Conservation (phyloP, 495 filamentous ascomycete genomes). For the Hypomontagnella submonticulosa region DNA sequence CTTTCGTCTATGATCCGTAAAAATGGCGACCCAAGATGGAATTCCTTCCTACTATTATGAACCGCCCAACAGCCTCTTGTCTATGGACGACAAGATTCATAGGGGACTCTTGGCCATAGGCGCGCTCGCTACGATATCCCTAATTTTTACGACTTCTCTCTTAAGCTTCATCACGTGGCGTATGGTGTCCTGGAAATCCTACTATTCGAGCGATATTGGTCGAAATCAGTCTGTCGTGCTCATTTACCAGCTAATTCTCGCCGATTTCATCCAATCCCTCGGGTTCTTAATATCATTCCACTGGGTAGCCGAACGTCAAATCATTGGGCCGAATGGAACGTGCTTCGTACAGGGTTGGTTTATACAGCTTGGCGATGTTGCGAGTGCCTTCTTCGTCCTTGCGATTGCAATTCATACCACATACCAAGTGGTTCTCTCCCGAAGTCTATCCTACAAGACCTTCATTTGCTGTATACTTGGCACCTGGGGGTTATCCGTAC, state of each 20-base stretch:
- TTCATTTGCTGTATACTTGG: slow-evolving; percentile 59
- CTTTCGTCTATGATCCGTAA: background rate
- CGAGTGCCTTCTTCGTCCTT: slow-evolving; percentile 70
- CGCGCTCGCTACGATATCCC: slow-evolving; percentile 59
- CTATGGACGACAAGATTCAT: slow-evolving; percentile 14
- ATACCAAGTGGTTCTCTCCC: slow-evolving; percentile 61
- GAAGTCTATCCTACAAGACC: slow-evolving; percentile 55
- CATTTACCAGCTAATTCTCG: slow-evolving; percentile 72
- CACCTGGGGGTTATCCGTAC: slow-evolving; percentile 61
- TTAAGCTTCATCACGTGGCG: slow-evolving; percentile 64
- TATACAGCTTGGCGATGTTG: slow-evolving; percentile 71
- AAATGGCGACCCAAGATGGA: slow-evolving; percentile 29
- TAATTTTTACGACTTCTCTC: slow-evolving; percentile 56
- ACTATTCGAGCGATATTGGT: slow-evolving; percentile 55
- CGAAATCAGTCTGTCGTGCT: slow-evolving; percentile 74
- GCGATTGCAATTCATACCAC: slow-evolving; percentile 71
- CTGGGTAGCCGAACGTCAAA: slow-evolving; percentile 63
- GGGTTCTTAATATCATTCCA: slow-evolving; percentile 68
- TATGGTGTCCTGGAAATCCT: slow-evolving; percentile 62
- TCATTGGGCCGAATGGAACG: slow-evolving; percentile 60
- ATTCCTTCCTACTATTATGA: slow-evolving; percentile 29
- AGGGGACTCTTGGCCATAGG: slow-evolving; percentile 57
- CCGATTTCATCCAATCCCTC: slow-evolving; percentile 69
- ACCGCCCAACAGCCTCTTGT: slow-evolving; percentile 27
- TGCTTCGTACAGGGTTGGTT: slow-evolving; percentile 72